Conservation (phyloP, 106 monocot species). For the Agapanthus africanus region DNA sequence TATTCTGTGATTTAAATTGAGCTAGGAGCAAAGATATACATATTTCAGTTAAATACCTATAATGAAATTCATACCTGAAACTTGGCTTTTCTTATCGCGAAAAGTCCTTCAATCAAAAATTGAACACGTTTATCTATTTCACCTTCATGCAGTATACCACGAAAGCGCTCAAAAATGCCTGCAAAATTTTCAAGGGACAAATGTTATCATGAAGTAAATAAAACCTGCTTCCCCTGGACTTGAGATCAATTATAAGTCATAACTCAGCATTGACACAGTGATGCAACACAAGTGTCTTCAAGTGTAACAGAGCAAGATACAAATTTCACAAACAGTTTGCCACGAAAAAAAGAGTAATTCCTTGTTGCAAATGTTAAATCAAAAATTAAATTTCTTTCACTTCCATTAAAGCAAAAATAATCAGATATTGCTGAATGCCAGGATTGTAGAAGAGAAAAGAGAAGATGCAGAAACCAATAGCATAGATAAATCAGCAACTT, state of each 20-base stretch:
- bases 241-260: too few relatives aligned
- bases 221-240: too few relatives aligned
- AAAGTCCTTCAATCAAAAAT: constrained; percentile 91
- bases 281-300: background rate
- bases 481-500: too few relatives aligned
- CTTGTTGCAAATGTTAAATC: background rate
- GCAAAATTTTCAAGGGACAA: background rate
- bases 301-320: background rate
- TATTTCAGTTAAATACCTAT: background rate
- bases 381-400: background rate
- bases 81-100: constrained; percentile 91
- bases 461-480: too few relatives aligned
- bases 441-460: background rate
- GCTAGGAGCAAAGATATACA: background rate
- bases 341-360: background rate
- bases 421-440: background rate
- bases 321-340: background rate
- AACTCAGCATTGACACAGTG: too few relatives aligned
- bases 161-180: constrained; percentile 97
- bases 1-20: background rate
- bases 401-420: background rate
- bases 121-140: constrained; percentile 95
- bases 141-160: constrained; percentile 94
- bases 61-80: constrained; percentile 57
- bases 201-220: too few relatives aligned